Conservation (phyloP, 2,329 filamentous ascomycete species). For the Simplicillium sp. region DNA sequence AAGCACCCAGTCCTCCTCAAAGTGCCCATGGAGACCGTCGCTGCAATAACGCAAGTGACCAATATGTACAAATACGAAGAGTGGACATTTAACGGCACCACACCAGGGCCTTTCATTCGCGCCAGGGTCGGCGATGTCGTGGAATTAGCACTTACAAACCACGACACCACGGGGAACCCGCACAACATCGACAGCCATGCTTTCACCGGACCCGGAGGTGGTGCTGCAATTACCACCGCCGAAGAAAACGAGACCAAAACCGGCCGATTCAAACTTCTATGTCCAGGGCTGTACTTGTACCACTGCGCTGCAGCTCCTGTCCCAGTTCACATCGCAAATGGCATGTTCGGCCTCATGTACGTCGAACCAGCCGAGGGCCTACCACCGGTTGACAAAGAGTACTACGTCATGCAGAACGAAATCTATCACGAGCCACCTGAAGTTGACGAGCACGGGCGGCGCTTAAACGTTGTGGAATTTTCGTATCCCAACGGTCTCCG, state of each 20-base stretch:
- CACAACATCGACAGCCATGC: slow-evolving; percentile 25
- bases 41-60: slow-evolving; percentile 18
- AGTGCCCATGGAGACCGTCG: slow-evolving; percentile 16
- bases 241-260: slow-evolving; percentile 21
- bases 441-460: slow-evolving; percentile 17
- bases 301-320: slow-evolving; percentile 24
- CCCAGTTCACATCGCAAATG: slow-evolving; percentile 25
- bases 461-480: slow-evolving; percentile 18
- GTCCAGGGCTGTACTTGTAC: slow-evolving; percentile 21
- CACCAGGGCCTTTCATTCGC: slow-evolving; percentile 23
- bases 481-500: slow-evolving; percentile 21
- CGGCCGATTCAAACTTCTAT: slow-evolving; percentile 17
- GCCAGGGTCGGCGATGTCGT: slow-evolving; percentile 22
- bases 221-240: slow-evolving; percentile 20
- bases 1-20: slow-evolving; percentile 19
- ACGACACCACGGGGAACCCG: slow-evolving; percentile 20
- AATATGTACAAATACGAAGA: slow-evolving; percentile 23
- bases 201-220: slow-evolving; percentile 22
- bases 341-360: slow-evolving; percentile 26
- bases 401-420: slow-evolving; percentile 26
- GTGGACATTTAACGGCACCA: slow-evolving; percentile 23
- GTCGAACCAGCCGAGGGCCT: slow-evolving; percentile 21
- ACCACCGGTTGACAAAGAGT: slow-evolving; percentile 20
- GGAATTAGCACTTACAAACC: slow-evolving; percentile 20
- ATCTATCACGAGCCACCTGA: slow-evolving; percentile 26